Evolutionary conservation across 768 basidiomycete genomes (phyloP), one percentile per base, ranked within the genome.

Genomic region (Phlebiopsis flavidoalba): DNA sequence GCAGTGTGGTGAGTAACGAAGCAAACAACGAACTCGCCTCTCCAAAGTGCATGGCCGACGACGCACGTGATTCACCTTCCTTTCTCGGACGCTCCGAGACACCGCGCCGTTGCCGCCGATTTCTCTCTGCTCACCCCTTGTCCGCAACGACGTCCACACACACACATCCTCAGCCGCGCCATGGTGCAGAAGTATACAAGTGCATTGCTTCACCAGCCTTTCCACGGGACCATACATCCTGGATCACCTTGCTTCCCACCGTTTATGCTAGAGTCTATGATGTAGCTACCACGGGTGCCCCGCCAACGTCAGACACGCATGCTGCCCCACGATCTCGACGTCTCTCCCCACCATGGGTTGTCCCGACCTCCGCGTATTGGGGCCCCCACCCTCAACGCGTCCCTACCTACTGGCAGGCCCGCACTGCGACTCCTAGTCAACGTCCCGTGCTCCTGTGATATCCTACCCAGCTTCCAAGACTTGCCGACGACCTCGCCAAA

Each of bases 221-320:
- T 95, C 89, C 91, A 93, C 7, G 91, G 84, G 48, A 93, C 85
- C 93, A 94, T 31, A 94, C 75, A 71, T 94, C 92, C 19, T 86
- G 83, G 8, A 93, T 85, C 31, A 63, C 70, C 43, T n/a, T 80
- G 77, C 40, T 72, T 74, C 15, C 80, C 80, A 21, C 73, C 77
- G 17, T 76, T 77, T 33, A 76, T 69, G n/a, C 76, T 76, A 7
- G 82, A 82, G 64, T 94, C 92, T 2, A 93, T 84, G 19, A 94
- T 76, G 68, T 93, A 93, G 70, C n/a, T 87, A 91, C 91, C 89
- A 93, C 0, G 88, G 85, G 67, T 89, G 83, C 2, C 82, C 85
- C 19, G 93, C 91, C 19, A 89, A 81, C 50, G 86, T 91, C 65
- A 94, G 70, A 69, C 93, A 95, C 8, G 91, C 93, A 71, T 95